These are phyloP conservation scores for Poteriospumella lacustris DNA, from an alignment of 108 stramenopile species.

Conservation along the genomic window DNA sequence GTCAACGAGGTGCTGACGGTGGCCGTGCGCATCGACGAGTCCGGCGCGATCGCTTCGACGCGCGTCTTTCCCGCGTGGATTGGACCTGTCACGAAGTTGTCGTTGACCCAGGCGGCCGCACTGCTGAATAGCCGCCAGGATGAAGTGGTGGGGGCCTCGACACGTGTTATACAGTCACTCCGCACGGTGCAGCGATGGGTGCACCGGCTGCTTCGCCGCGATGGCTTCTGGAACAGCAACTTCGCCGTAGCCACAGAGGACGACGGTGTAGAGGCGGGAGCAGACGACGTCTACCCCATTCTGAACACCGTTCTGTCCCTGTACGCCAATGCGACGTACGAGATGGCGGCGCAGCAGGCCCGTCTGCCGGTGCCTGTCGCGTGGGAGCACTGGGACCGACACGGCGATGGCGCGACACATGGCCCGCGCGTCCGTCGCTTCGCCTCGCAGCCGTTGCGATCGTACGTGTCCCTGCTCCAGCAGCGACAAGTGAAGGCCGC, in stretches of 20 bases:
- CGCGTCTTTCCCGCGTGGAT: not conserved
- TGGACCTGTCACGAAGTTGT: not conserved
- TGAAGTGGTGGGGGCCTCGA: too few species aligned
- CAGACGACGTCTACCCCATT: not conserved
- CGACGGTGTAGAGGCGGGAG: not conserved
- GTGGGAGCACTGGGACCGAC: slow-evolving; percentile 2
- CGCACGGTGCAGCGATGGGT: too few species aligned
- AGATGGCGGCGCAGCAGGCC: not conserved
- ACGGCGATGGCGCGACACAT: too few species aligned
- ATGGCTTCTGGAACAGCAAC: too few species aligned
- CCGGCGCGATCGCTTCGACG: not conserved
- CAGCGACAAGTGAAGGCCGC: not conserved
- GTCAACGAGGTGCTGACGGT: not conserved
- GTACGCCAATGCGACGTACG: not conserved
- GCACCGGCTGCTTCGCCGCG: too few species aligned
- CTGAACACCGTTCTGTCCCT: not conserved
- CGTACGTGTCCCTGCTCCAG: not conserved
- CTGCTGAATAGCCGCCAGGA: too few species aligned
- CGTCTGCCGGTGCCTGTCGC: not conserved
- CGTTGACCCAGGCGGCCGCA: not conserved
- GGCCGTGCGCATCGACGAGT: not conserved
- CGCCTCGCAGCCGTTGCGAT: not conserved
- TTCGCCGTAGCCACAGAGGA: too few species aligned
- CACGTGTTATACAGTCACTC: too few species aligned
- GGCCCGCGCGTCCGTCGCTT: not conserved